phyloP scores from a whole-genome alignment of 1,284 basidiomycete species.

The Tilletia walkeri region DNA sequence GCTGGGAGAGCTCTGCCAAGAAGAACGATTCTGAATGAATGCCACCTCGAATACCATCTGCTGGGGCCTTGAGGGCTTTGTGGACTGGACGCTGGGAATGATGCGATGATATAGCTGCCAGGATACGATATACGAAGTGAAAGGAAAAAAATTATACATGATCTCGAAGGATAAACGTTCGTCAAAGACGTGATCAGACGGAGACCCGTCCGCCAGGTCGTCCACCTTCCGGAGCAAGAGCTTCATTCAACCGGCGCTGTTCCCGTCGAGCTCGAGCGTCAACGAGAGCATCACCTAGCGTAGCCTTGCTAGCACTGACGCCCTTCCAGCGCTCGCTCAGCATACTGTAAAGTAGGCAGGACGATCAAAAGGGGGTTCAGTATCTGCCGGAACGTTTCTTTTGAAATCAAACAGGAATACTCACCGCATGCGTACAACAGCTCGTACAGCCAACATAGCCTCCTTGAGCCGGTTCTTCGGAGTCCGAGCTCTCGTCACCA shows the following conservation, averaged over 20 bases:
- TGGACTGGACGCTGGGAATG: no score
- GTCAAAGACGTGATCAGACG: background rate
- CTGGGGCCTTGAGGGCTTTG: no score
- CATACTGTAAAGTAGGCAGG: background rate
- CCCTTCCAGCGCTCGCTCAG: constrained; percentile 9
- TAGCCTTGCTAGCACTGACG: background rate
- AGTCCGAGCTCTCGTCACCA: background rate
- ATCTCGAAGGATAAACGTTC: no score
- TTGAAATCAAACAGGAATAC: background rate
- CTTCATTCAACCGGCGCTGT: background rate
- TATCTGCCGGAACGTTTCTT: no score
- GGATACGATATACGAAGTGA: no score
- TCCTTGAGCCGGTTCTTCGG: constrained; percentile 5
- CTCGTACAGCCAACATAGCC: constrained; percentile 14
- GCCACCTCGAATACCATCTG: no score
- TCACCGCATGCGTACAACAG: constrained; percentile 15
- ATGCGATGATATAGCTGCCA: no score
- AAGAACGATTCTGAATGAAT: no score
- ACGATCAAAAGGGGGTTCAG: background rate
- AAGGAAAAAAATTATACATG: no score
- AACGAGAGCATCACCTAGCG: background rate
- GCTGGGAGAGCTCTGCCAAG: no score
- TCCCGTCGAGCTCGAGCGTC: constrained; percentile 10
- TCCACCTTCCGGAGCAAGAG: background rate
- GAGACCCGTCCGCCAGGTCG: background rate